Percentiles rank a stretch among this genome's conserved stretches.
Evolutionary conservation across 768 basidiomycete species (phyloP).

Genomic region (Tylopilus subfusipes): DNA sequence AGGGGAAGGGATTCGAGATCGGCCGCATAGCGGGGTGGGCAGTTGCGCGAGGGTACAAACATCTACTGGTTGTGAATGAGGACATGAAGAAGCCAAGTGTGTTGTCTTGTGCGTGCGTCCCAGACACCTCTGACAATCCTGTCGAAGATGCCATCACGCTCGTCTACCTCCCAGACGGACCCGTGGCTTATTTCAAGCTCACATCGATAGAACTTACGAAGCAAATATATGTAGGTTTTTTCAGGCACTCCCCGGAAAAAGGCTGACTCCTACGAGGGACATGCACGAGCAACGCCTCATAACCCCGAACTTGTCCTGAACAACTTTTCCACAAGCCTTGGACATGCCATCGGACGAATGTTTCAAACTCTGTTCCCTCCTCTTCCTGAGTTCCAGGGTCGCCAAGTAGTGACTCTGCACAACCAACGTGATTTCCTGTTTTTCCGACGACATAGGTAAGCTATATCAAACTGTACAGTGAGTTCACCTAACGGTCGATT

Average conservation of each 20-base stretch:
- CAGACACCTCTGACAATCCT: conserved; percentile 6
- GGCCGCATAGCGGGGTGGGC: conserved; percentile 94
- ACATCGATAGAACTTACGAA: conserved; percentile 83
- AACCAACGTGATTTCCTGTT: conserved; percentile 98
- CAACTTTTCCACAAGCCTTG: conserved; percentile 89
- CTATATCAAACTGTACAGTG: conserved; percentile 2
- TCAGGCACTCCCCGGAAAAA: not conserved
- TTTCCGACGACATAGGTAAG: conserved; percentile 90
- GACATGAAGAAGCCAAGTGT: conserved; percentile 94
- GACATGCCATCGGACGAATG: conserved; percentile 89
- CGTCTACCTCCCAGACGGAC: conserved; percentile 86
- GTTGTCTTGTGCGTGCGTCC: not conserved
- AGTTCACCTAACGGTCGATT: conserved; percentile 5
- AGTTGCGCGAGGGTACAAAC: conserved; percentile 80
- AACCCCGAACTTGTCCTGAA: conserved; percentile 94
- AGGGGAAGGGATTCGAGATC: conserved; percentile 86
- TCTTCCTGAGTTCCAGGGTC: conserved; percentile 89
- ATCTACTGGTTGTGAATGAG: conserved; percentile 91
- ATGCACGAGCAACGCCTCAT: conserved; percentile 89
- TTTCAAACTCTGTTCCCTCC: conserved; percentile 97
- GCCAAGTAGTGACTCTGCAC: conserved; percentile 96
- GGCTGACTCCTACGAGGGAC: conserved; percentile 53
- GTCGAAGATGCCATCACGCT: conserved; percentile 85
- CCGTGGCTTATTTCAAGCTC: conserved; percentile 93
- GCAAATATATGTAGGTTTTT: conserved; percentile 69